Evolutionary conservation across 495 filamentous ascomycete genomes (phyloP).

Genomic region (Lasiosphaeria hispida): DNA sequence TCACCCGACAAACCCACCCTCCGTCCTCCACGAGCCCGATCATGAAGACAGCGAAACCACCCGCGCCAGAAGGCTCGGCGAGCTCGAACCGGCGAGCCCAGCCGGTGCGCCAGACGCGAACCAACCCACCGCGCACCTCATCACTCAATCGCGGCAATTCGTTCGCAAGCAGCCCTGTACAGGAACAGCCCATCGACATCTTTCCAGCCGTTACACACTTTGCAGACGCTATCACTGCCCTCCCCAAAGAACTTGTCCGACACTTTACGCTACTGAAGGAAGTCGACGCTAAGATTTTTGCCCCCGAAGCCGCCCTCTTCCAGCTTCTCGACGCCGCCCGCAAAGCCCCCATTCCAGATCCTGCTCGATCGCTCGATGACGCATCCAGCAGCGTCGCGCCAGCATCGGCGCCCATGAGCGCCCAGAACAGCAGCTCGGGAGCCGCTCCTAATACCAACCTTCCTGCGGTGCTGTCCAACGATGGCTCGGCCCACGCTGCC

Average conservation of each 20-base stretch:
- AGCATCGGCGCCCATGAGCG: constrained; percentile 43
- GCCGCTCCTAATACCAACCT: constrained; percentile 28
- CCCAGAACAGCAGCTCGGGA: constrained; percentile 44
- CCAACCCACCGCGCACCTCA: constrained; percentile 49
- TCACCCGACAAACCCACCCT: neutral
- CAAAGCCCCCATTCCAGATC: constrained; percentile 52
- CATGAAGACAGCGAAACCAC: constrained; percentile 54
- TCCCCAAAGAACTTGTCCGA: constrained; percentile 89
- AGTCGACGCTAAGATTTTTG: constrained; percentile 90
- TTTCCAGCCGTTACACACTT: constrained; percentile 94
- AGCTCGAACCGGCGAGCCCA: constrained; percentile 55
- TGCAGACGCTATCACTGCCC: constrained; percentile 84
- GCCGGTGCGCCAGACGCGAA: constrained; percentile 59
- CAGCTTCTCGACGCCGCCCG: constrained; percentile 66
- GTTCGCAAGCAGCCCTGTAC: constrained; percentile 40
- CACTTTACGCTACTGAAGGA: constrained; percentile 95
- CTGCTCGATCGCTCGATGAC: constrained; percentile 39
- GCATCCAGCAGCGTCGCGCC: constrained; percentile 40
- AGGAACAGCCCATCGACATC: constrained; percentile 58
- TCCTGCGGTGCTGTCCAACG: constrained; percentile 32
- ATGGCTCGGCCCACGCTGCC: constrained; percentile 37
- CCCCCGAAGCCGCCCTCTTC: constrained; percentile 67
- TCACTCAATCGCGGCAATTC: constrained; percentile 45
- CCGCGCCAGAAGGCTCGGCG: constrained; percentile 38
- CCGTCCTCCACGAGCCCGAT: neutral